Percentiles rank a stretch among this genome's conserved stretches.
Conservation (phyloP, 1,284 basidiomycete genomes). For the Grifola frondosa region DNA sequence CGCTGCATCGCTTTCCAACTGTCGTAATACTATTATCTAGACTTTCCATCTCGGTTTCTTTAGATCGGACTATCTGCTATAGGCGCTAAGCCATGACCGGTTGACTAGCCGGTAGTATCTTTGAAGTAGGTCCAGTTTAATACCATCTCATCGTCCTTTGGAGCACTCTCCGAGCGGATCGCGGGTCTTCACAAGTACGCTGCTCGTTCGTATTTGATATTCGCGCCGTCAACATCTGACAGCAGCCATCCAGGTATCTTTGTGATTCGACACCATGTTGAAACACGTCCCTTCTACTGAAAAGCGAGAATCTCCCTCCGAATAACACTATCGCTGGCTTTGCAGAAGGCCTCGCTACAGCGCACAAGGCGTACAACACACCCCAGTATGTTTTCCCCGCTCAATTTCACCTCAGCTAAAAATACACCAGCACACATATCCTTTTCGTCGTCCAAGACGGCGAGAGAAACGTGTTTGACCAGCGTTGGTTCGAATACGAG, state of each 20-base stretch:
- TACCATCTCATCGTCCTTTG: conserved; percentile 92
- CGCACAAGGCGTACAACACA: too few relatives aligned
- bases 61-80: conserved; percentile 91
- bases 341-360: too few relatives aligned
- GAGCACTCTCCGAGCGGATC: conserved; percentile 71
- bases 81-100: conserved; percentile 44
- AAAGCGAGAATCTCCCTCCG: conserved; percentile 59
- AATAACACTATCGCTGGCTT: conserved; percentile 74
- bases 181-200: conserved; percentile 76
- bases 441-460: conserved; percentile 87
- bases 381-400: too few relatives aligned
- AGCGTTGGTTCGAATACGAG: conserved; percentile 84
- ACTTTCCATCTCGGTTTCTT: conserved; percentile 86
- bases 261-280: conserved; percentile 64
- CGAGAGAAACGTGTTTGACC: conserved; percentile 95
- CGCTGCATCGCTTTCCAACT: too few relatives aligned
- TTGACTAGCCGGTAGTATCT: too few relatives aligned
- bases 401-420: background rate
- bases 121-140: conserved; percentile 98
- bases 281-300: conserved; percentile 52
- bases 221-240: background rate
- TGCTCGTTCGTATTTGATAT: too few relatives aligned
- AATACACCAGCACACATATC: conserved; percentile 53
- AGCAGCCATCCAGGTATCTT: conserved; percentile 56
- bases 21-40: background rate